Evolutionary conservation across 768 basidiomycete species (phyloP).

Genomic region (Mycena latifolia): DNA sequence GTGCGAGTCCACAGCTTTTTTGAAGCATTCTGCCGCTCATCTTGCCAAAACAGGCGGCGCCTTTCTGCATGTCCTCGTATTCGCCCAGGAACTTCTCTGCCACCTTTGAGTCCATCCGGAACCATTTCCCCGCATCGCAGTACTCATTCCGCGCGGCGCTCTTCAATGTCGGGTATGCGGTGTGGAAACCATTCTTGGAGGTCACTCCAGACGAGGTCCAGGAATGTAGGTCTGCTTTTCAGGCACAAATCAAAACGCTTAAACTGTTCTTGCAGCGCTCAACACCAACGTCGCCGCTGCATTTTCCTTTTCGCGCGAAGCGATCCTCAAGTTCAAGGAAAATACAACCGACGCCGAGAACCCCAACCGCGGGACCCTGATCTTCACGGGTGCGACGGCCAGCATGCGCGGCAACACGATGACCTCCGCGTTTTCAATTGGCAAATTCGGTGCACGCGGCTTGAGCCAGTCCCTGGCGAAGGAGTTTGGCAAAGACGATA

Average conservation of each 20-base stretch:
- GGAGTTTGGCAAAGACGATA: conserved; percentile 80
- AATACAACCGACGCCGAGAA: conserved; percentile 61
- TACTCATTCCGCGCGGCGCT: conserved; percentile 70
- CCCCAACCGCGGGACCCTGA: conserved; percentile 73
- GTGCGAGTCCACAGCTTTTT: conserved; percentile 43
- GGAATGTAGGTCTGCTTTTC: conserved; percentile 36
- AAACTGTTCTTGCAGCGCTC: conserved; percentile 41
- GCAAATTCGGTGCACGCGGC: conserved; percentile 71
- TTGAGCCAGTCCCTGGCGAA: conserved; percentile 80
- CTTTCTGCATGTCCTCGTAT: conserved; percentile 66
- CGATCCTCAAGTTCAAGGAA: conserved; percentile 69
- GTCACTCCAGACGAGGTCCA: conserved; percentile 71
- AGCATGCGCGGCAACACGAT: conserved; percentile 69
- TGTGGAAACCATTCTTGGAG: conserved; percentile 81
- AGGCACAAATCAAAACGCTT: neutral
- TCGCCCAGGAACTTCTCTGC: conserved; percentile 62
- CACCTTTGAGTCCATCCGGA: conserved; percentile 60
- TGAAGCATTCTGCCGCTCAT: neutral
- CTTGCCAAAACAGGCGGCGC: conserved; percentile 58
- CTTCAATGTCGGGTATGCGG: conserved; percentile 69
- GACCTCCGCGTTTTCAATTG: conserved; percentile 73
- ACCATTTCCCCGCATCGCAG: conserved; percentile 60
- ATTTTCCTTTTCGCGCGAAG: conserved; percentile 73
- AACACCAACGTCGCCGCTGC: conserved; percentile 68
- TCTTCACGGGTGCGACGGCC: conserved; percentile 83